Evolutionary conservation across 2,329 filamentous ascomycete species (phyloP).

Genomic region (Fusarium sp.): DNA sequence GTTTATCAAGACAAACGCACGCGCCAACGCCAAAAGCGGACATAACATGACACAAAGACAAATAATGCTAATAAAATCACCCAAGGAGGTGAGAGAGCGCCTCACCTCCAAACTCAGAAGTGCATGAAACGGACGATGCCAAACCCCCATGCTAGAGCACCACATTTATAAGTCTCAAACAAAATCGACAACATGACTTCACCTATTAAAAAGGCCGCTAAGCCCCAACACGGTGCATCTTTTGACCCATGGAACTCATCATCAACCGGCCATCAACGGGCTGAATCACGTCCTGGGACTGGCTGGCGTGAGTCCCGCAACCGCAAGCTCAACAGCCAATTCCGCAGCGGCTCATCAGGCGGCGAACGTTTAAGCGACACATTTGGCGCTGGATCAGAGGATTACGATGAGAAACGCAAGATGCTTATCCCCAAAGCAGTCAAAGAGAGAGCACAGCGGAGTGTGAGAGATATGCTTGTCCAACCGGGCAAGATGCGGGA

Average conservation of each 20-base stretch:
- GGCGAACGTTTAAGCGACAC: constrained; percentile 71
- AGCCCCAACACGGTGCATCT: constrained; percentile 55
- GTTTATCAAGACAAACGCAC: constrained; percentile 28
- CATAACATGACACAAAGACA: constrained; percentile 17
- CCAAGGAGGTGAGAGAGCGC: background rate
- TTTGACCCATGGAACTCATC: constrained; percentile 80
- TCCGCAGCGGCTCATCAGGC: constrained; percentile 66
- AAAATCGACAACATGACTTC: constrained; percentile 7
- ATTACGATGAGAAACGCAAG: constrained; percentile 60
- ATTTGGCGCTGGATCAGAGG: constrained; percentile 71
- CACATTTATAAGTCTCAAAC: background rate
- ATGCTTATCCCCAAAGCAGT: constrained; percentile 57
- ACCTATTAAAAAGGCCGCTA: constrained; percentile 49
- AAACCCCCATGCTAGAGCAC: background rate
- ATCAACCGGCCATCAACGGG: constrained; percentile 81
- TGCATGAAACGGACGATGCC: background rate
- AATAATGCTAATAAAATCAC: constrained; percentile 14
- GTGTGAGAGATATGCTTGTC: constrained; percentile 66
- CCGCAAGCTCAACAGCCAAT: constrained; percentile 77
- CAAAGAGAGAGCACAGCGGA: constrained; percentile 53
- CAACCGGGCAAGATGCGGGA: constrained; percentile 58
- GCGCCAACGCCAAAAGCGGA: constrained; percentile 38
- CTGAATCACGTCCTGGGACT: constrained; percentile 72
- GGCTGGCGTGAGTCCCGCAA: constrained; percentile 78
- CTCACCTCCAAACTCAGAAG: background rate